These are phyloP conservation scores for Clitocybe nebularis DNA, from an alignment of 1,284 basidiomycete species.

Conservation along the genomic window DNA sequence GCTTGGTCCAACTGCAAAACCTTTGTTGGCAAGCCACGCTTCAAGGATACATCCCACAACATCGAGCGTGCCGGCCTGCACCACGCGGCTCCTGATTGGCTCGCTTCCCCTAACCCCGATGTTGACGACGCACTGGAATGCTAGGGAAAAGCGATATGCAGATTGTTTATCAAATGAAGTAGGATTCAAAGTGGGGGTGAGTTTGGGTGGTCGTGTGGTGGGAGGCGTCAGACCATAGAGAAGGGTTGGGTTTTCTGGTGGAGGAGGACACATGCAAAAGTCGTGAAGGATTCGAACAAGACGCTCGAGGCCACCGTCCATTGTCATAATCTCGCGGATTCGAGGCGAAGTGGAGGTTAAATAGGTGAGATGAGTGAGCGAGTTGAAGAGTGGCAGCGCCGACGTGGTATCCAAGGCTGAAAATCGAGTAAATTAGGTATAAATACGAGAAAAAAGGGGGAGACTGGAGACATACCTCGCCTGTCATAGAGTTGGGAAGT, in stretches of 20 bases:
- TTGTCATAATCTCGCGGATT: slow-evolving; percentile 97
- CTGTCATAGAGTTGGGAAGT: slow-evolving; percentile 94
- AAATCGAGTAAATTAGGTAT: slow-evolving; percentile 16
- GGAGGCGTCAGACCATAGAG: slow-evolving; percentile 73
- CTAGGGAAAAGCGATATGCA: slow-evolving; percentile 83
- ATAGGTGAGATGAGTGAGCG: slow-evolving; percentile 94
- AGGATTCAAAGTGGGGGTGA: slow-evolving; percentile 59
- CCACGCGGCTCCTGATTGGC: slow-evolving; percentile 86
- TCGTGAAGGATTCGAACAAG: slow-evolving; percentile 91
- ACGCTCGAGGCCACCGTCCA: slow-evolving; percentile 95
- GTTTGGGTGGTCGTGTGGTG: slow-evolving; percentile 47
- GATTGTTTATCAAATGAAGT: slow-evolving; percentile 77
- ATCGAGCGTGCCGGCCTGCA: slow-evolving; percentile 93
- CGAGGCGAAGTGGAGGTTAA: slow-evolving; percentile 96
- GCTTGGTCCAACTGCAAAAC: slow-evolving; percentile 73
- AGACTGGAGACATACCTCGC: slow-evolving; percentile 62
- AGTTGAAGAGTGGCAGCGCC: slow-evolving; percentile 92
- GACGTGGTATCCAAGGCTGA: slow-evolving; percentile 92
- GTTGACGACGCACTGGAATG: slow-evolving; percentile 97
- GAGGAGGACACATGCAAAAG: slow-evolving; percentile 75
- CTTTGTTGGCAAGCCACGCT: slow-evolving; percentile 84
- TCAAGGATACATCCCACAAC: slow-evolving; percentile 94
- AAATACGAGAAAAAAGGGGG: slow-evolving; percentile 10
- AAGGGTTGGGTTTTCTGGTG: slow-evolving; percentile 66
- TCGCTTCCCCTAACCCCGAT: slow-evolving; percentile 97